Percentiles rank a stretch among this genome's conserved stretches.
Evolutionary conservation across 768 basidiomycete species (phyloP).

Genomic region (Paxillus involutus): DNA sequence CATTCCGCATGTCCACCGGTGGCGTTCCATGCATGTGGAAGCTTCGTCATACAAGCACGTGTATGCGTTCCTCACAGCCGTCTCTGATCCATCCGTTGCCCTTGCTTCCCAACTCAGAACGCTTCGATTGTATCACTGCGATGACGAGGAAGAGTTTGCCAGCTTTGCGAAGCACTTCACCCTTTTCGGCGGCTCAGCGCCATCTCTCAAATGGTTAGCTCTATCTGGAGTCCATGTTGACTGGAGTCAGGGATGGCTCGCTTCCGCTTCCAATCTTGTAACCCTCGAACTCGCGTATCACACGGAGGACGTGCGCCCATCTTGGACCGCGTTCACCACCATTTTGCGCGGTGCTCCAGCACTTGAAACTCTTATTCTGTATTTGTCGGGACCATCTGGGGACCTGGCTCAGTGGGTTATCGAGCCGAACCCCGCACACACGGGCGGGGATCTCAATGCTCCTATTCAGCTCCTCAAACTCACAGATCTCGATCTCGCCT

Average conservation of each 20-base stretch:
- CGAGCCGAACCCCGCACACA: slow-evolving; percentile 14
- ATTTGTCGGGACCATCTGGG: slow-evolving; percentile 56
- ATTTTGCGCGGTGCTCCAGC: slow-evolving; percentile 55
- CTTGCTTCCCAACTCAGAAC: slow-evolving; percentile 54
- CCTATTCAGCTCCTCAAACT: slow-evolving; percentile 32
- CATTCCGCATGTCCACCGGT: slow-evolving; percentile 53
- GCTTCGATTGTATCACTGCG: slow-evolving; percentile 57
- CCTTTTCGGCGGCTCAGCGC: slow-evolving; percentile 53
- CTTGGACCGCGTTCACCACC: slow-evolving; percentile 49
- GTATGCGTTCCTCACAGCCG: slow-evolving; percentile 39
- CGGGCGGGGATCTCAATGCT: slow-evolving; percentile 26
- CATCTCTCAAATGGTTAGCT: slow-evolving; percentile 39
- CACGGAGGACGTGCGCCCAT: slow-evolving; percentile 60
- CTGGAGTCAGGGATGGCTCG: slow-evolving; percentile 49
- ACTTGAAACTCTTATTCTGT: slow-evolving; percentile 52
- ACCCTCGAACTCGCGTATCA: slow-evolving; percentile 66
- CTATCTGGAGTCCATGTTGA: slow-evolving; percentile 74
- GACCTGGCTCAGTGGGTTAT: slow-evolving; percentile 36
- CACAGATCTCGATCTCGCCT: slow-evolving; percentile 44
- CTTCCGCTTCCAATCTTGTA: slow-evolving; percentile 31
- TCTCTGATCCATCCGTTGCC: slow-evolving; percentile 38
- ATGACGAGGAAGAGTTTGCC: slow-evolving; percentile 44
- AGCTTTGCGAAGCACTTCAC: slow-evolving; percentile 35
- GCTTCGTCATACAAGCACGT: slow-evolving; percentile 50
- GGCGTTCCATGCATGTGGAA: slow-evolving; percentile 50